Base-by-base conservation (phyloP, 768 basidiomycete species). In the Dioszegia hungarica region DNA sequence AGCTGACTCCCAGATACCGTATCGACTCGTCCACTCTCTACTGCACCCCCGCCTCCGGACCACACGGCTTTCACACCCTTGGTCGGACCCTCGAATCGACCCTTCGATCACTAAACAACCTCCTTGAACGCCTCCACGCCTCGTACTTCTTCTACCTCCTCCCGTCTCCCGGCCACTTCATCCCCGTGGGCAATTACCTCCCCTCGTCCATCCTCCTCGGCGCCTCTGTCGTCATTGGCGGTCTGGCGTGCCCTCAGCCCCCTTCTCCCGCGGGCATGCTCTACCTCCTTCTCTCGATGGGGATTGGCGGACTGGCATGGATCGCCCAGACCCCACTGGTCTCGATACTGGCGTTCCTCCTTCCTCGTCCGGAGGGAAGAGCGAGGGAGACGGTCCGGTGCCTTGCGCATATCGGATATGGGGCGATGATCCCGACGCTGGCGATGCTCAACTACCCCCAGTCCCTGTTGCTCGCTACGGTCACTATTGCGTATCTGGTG, bases 111-210 rank as follows among this genome's bases (percentile, higher is more conserved):
- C 83, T 85, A 72, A 97, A 95, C 77, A 99, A 99, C 71, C 82
- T 98, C 5, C 81, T 97, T 19, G 95, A 99, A 72, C 85, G 95
- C 15, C 83, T 98, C 20, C 95, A 99, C 74, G 93, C 93, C 1
- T 98, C 94, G 0, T 93, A 94, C 77, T 97, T 98, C 80, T 92
- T 98, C 79, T 98, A 93, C 78, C 80, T 98, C 59, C 78, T 90
- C 57, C 82, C 86, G 14, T 77, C 79, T 36, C 80, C 84, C 1
- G 79, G 77, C 5, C 81, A 80, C 1, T 95, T 94, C 78, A 82
- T 90, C 64, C 89, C 93, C 72, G 90, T 98, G 27, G 93, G 92
- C 2, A 83, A 80, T 66, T 99, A 90, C 75, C 81, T 99, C 6
- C 93, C 94, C 0, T 89, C 89, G 54, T 89, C 84, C 0, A 81